Evolutionary conservation across 306 rosid species (phyloP).

Genomic region (Fragaria nilgerrensis): DNA sequence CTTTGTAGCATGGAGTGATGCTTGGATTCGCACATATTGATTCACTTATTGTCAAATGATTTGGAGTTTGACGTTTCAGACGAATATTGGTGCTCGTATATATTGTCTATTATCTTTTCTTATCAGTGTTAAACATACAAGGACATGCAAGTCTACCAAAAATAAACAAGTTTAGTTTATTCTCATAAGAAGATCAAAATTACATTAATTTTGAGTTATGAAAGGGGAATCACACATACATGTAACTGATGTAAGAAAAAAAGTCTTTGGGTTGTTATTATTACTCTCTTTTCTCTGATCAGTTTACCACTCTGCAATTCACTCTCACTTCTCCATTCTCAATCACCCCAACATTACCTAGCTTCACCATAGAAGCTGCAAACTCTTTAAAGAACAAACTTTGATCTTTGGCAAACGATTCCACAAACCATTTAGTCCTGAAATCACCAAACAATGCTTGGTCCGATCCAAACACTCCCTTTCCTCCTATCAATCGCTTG

Average conservation of each 20-base stretch:
- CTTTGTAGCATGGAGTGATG: neutral
- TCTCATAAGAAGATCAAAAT: constrained; percentile 8
- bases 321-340: constrained; percentile 58
- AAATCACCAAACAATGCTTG: constrained; percentile 54
- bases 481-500: constrained; percentile 44
- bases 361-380: constrained; percentile 60
- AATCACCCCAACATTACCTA: constrained; percentile 53
- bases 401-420: constrained; percentile 60
- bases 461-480: constrained; percentile 66
- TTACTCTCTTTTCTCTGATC: constrained; percentile 13
- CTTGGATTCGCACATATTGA: neutral
- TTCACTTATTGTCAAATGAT: neutral
- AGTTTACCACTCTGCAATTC: constrained; percentile 52
- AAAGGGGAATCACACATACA: neutral
- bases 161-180: neutral
- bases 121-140: neutral
- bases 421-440: constrained; percentile 67
- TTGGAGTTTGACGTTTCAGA: neutral
- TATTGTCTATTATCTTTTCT: neutral
- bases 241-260: neutral
- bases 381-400: constrained; percentile 55
- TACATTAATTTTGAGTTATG: neutral
- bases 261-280: neutral
- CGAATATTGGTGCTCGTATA: neutral
- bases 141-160: neutral